Percentiles rank a stretch among this genome's conserved stretches.
Conservation (phyloP, 108 stramenopile species). For the Skeletonema tropicum region DNA sequence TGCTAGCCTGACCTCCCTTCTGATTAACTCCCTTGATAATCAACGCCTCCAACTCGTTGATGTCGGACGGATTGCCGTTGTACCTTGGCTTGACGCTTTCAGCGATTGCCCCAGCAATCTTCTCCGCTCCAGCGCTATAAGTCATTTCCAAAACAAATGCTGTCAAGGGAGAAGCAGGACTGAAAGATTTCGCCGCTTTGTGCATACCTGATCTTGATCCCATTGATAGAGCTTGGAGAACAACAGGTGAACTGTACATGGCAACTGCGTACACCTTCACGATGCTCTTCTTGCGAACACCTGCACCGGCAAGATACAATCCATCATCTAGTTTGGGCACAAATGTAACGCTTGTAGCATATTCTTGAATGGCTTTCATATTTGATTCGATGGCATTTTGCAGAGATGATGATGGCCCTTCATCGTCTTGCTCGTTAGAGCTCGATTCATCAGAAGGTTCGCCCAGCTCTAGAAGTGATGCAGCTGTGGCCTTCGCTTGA, state of each 20-base stretch:
- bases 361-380: slow-evolving; percentile 2
- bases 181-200: slow-evolving; percentile 1
- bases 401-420: background rate
- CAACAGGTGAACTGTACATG: background rate
- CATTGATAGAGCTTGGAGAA: background rate
- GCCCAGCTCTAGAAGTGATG: background rate
- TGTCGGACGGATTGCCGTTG: background rate
- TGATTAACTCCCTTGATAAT: background rate
- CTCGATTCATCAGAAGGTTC: background rate
- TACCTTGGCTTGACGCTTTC: background rate
- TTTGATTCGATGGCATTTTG: background rate
- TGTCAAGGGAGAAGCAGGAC: background rate
- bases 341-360: slow-evolving; percentile 1
- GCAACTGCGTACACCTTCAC: background rate
- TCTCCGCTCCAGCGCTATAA: slow-evolving; percentile 8
- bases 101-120: slow-evolving; percentile 7
- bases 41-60: slow-evolving; percentile 1
- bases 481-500: background rate
- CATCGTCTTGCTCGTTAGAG: background rate
- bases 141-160: slow-evolving; percentile 11
- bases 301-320: slow-evolving; percentile 1
- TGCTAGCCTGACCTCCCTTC: slow-evolving; percentile 6
- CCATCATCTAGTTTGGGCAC: background rate
- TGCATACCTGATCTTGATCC: background rate
- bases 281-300: slow-evolving; percentile 11